These are phyloP conservation scores for Acanthochlamys bracteata DNA, from an alignment of 106 monocot genomes.

Conservation along the genomic window DNA sequence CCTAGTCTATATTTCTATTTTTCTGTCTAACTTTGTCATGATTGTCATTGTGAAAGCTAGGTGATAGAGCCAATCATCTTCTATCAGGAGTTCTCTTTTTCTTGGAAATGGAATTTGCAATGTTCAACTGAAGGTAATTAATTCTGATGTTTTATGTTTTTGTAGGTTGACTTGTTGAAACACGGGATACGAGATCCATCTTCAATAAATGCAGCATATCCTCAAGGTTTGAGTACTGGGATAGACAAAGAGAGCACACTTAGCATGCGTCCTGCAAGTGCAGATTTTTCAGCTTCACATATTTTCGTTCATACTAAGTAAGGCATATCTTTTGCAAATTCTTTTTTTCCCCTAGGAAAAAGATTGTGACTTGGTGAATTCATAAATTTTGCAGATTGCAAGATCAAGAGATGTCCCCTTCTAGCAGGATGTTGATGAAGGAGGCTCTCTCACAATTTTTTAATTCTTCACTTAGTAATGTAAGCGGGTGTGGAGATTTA, in stretches of 20 bases:
- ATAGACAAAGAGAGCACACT: conserved; percentile 55
- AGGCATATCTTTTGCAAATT: conserved; percentile 4
- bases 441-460: conserved; percentile 50
- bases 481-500: conserved; percentile 12
- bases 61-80: too few relatives aligned
- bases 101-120: too few relatives aligned
- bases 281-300: conserved; percentile 59
- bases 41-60: too few relatives aligned
- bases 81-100: too few relatives aligned
- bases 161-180: conserved; percentile 89
- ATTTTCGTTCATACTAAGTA: conserved; percentile 85
- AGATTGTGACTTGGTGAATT: too few relatives aligned
- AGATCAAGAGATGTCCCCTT: conserved; percentile 53
- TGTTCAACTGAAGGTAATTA: background rate
- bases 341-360: too few relatives aligned
- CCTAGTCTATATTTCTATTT: too few relatives aligned
- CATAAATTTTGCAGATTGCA: conserved; percentile 40
- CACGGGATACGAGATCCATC: conserved; percentile 91
- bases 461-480: conserved; percentile 35
- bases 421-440: conserved; percentile 29
- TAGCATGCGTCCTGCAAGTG: conserved; percentile 9
- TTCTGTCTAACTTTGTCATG: too few relatives aligned
- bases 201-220: conserved; percentile 22
- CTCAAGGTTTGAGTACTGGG: conserved; percentile 27
- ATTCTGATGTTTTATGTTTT: conserved; percentile 2